These are phyloP conservation scores for Oxytropis ochrocephala DNA, from an alignment of 306 rosid species.

Conservation along the genomic window DNA sequence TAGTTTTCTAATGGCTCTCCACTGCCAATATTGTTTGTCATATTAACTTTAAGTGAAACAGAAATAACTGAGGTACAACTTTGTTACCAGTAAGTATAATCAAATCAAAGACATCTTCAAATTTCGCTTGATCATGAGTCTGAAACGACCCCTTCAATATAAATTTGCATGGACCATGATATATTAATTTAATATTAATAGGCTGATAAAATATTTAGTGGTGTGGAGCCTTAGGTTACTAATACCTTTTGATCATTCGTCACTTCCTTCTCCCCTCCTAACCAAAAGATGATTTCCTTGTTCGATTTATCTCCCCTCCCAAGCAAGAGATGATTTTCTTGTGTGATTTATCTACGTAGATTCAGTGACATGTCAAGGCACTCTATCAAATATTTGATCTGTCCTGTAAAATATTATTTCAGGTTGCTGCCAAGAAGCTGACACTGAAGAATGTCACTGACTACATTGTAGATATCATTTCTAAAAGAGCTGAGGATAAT, in stretches of 20 bases:
- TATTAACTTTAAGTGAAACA: neutral
- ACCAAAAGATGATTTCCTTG: neutral
- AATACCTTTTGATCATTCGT: neutral
- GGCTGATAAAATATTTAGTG: conserved; percentile 8
- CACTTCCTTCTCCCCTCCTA: neutral
- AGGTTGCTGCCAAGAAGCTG: conserved; percentile 91
- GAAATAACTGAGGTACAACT: conserved; percentile 2
- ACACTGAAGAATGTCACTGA: conserved; percentile 94
- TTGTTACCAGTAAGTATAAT: neutral
- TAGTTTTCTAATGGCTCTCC: conserved; percentile 1
- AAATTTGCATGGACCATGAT: neutral
- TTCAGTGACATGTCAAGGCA: neutral
- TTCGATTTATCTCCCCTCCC: neutral
- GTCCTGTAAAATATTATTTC: conserved; percentile 27
- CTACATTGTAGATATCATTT: conserved; percentile 69
- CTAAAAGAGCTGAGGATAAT: conserved; percentile 73
- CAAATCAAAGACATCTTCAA: neutral
- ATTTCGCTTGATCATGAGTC: neutral
- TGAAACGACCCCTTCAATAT: neutral
- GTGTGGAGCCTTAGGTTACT: conserved; percentile 6
- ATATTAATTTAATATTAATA: neutral
- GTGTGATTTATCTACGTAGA: neutral
- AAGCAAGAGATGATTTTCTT: neutral
- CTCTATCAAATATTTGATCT: neutral
- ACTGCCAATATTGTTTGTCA: neutral